phyloP scores from a whole-genome alignment of 768 basidiomycete genomes.

The Mrakia blollopis region DNA sequence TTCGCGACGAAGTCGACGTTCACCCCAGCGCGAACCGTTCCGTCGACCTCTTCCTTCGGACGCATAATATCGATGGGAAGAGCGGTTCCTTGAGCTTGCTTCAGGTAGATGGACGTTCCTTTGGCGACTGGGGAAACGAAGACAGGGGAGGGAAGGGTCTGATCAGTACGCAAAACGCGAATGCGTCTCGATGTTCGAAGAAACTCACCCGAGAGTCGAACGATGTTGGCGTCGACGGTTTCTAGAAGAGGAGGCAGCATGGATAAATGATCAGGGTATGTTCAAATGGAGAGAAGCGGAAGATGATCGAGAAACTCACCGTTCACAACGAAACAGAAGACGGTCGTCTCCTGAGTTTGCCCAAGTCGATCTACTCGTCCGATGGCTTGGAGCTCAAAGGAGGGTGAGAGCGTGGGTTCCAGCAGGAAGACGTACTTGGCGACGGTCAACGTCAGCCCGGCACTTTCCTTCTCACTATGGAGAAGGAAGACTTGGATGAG shows the following conservation, averaged over 20 bases:
- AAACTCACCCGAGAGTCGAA: conserved; percentile 16
- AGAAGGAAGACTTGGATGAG: conserved; percentile 17
- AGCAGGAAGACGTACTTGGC: conserved; percentile 24
- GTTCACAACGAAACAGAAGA: conserved; percentile 19
- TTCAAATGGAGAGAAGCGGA: neutral
- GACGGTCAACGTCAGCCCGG: conserved; percentile 24
- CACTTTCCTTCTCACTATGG: conserved; percentile 14
- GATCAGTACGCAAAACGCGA: neutral
- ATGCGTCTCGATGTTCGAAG: neutral
- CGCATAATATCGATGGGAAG: conserved; percentile 1
- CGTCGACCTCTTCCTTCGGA: conserved; percentile 17
- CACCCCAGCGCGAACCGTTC: neutral
- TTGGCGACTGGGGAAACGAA: neutral
- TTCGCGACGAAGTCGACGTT: conserved; percentile 25
- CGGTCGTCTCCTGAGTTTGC: conserved; percentile 18
- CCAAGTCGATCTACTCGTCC: conserved; percentile 27
- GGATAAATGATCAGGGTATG: too few relatives aligned
- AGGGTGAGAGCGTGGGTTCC: neutral
- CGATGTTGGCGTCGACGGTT: conserved; percentile 20
- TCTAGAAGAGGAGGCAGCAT: neutral
- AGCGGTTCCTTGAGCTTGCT: neutral
- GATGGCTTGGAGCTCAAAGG: conserved; percentile 29
- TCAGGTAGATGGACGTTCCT: conserved; percentile 25
- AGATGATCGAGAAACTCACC: neutral
- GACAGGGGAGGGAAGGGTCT: neutral